A percentile compares a stretch with the other conserved stretches of the same genome.
Conservation (phyloP, 495 filamentous ascomycete genomes). For the Penicillium roqueforti region DNA sequence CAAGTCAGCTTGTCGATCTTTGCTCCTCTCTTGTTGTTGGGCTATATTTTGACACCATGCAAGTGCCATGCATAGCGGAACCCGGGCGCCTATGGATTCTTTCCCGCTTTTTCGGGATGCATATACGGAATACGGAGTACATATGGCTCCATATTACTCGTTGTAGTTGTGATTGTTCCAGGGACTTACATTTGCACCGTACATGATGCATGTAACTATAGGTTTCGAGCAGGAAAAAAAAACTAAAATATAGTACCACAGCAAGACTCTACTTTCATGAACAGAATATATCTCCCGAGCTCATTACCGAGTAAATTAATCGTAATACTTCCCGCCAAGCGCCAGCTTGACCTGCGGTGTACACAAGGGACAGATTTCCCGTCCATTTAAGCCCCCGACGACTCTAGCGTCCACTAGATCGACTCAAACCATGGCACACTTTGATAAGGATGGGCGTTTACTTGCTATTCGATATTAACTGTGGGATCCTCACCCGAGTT, state of each 20-base stretch:
- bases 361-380: slow-evolving; percentile 11
- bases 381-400: slow-evolving; percentile 18
- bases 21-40: slow-evolving; percentile 47
- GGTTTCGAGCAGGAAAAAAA: background rate
- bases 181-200: background rate
- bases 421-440: slow-evolving; percentile 27
- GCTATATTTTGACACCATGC: slow-evolving; percentile 21
- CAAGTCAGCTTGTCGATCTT: slow-evolving; percentile 12
- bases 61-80: slow-evolving; percentile 16
- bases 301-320: background rate
- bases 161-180: background rate
- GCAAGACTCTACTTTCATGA: background rate
- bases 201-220: background rate
- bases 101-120: background rate
- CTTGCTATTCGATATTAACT: slow-evolving; percentile 13
- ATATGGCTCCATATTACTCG: background rate
- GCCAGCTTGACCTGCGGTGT: slow-evolving; percentile 21
- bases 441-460: slow-evolving; percentile 27
- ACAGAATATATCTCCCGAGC: background rate
- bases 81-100: background rate
- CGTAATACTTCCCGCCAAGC: slow-evolving; percentile 3
- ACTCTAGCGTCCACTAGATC: slow-evolving; percentile 28
- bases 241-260: background rate
- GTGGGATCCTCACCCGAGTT: slow-evolving; percentile 6
- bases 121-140: too few species aligned